Conservation (phyloP, 306 rosid species). For the Casuarina glauca region DNA sequence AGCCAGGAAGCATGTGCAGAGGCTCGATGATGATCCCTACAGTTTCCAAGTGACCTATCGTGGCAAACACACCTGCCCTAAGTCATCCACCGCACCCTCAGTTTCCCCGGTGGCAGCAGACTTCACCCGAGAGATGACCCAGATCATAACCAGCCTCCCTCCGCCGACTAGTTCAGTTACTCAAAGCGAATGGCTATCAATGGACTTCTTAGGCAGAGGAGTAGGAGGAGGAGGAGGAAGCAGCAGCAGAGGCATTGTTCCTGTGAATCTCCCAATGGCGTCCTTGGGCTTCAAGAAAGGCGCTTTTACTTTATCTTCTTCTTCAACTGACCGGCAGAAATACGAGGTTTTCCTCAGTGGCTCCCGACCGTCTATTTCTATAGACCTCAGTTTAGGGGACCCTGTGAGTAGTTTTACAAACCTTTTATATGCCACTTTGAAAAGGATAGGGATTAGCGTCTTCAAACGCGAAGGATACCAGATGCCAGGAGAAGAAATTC, state of each 20-base stretch:
- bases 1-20: slow-evolving; percentile 74
- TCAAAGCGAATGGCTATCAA: slow-evolving; percentile 30
- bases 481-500: no score
- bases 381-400: no score
- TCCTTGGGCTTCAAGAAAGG: no score
- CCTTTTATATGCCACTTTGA: no score
- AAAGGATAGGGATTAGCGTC: no score
- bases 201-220: slow-evolving; percentile 23
- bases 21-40: slow-evolving; percentile 47
- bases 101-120: slow-evolving; percentile 14
- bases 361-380: no score
- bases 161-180: slow-evolving; percentile 1
- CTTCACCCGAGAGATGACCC: slow-evolving; percentile 29
- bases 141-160: not conserved
- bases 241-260: not conserved
- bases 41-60: slow-evolving; percentile 56
- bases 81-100: slow-evolving; percentile 75
- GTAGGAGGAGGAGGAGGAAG: not conserved
- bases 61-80: slow-evolving; percentile 60
- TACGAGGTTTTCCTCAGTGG: no score
- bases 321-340: no score
- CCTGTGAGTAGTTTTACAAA: no score
- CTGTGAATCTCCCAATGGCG: no score
- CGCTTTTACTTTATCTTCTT: no score
- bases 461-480: no score